Base-by-base conservation (phyloP, 352 stramenopile genomes). In the Globisporangium polare region DNA sequence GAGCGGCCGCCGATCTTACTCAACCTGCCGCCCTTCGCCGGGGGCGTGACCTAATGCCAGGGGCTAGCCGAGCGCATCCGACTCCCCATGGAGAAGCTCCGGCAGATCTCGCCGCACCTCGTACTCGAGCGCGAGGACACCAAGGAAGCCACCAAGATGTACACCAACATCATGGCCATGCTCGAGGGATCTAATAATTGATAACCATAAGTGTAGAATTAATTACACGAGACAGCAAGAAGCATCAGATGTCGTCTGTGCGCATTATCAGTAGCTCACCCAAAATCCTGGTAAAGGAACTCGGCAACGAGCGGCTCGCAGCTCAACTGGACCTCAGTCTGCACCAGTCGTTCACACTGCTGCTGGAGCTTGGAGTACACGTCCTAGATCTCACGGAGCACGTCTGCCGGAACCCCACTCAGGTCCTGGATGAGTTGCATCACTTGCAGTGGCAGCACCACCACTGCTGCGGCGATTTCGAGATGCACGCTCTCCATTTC, bases 1-100 rank as follows among this genome's bases (percentile, higher is more conserved):
- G 84, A 97, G 1, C 64, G 71, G 0, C 92, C 92, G n/a, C 88
- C 84, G 8, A 94, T 98, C 42, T 75, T 78, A 18, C 71, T 71
- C 2, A 98, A 98, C 58, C 63, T 97, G 2, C 92, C 93, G 0
- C 93, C 92, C 1, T 96, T 93, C 64, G 86, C 92, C 17, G 92
- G 92, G 7, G 86, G 89, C 7, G 78, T 98, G n/a, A 91, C 85
- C 18, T 98, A 90, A 92, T 95, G 86, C 20, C 85, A 83, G 26
- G 89, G 90, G 0, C 67, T 98, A 27, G 72, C 75, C 0, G 88
- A 97, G 35, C 73, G 93, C 7, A 90, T 98, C n/a, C 73, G 80
- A 31, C 82, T 94, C 29, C 93, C 92, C 1, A 97, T 98, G 86
- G 68, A 84, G 41, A 97, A 96, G 60, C 63, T 97, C 7, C 81